These are phyloP conservation scores for Coprinellus micaceus DNA, from an alignment of 768 basidiomycete species.

Conservation along the genomic window DNA sequence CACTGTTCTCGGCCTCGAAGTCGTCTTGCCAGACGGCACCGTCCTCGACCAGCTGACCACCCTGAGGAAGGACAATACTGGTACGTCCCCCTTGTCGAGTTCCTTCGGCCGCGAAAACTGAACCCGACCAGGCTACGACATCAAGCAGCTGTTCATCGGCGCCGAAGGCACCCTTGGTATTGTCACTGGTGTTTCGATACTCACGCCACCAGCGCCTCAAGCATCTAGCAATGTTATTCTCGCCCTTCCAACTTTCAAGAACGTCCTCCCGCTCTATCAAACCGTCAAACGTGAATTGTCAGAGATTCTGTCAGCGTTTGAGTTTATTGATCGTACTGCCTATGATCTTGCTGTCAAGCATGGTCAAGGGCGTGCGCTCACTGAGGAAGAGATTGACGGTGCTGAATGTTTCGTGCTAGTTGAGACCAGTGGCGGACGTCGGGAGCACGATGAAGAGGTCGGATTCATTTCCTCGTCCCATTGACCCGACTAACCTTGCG, in stretches of 20 bases:
- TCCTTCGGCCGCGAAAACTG: constrained; percentile 3
- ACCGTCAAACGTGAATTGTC: constrained; percentile 78
- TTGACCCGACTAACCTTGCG: background rate
- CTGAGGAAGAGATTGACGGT: constrained; percentile 68
- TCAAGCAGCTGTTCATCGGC: constrained; percentile 98
- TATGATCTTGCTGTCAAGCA: constrained; percentile 84
- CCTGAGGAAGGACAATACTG: constrained; percentile 95
- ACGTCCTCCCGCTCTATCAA: constrained; percentile 81
- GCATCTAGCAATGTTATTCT: constrained; percentile 91
- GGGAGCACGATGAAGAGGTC: constrained; percentile 93
- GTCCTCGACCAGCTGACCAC: constrained; percentile 86
- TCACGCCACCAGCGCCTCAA: constrained; percentile 79
- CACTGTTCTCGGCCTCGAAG: constrained; percentile 90
- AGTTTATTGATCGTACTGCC: constrained; percentile 87
- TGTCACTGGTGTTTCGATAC: constrained; percentile 91
- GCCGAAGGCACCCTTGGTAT: constrained; percentile 95
- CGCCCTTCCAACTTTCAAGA: constrained; percentile 81
- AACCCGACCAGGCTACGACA: constrained; percentile 73
- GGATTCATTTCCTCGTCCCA: constrained; percentile 1
- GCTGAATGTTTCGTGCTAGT: constrained; percentile 88
- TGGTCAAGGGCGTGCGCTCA: constrained; percentile 73
- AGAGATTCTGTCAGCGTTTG: constrained; percentile 96
- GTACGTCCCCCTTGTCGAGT: constrained; percentile 35
- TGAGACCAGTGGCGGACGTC: constrained; percentile 90
- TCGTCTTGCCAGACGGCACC: constrained; percentile 91